Conservation (phyloP, 768 basidiomycete genomes). For the Myochromella boudieri region DNA sequence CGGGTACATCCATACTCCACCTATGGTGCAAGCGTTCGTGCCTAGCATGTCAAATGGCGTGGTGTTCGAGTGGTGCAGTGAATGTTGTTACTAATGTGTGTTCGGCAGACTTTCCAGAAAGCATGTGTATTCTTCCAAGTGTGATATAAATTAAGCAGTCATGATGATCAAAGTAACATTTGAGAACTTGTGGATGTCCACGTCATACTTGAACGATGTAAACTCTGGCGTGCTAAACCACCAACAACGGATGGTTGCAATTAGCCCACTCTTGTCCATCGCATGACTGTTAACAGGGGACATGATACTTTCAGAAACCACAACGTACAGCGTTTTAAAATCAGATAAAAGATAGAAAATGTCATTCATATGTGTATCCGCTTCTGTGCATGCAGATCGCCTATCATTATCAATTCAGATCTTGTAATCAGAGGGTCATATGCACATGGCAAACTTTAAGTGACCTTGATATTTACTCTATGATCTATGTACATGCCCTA, state of each 20-base stretch:
- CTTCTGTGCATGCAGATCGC: too few relatives aligned
- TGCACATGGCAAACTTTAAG: too few relatives aligned
- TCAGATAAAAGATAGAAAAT: not conserved
- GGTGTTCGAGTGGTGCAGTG: not conserved
- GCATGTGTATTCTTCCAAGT: not conserved
- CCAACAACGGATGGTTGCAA: constrained; percentile 5
- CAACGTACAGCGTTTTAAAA: too few relatives aligned
- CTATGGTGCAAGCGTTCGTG: not conserved
- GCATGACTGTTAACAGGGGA: not conserved
- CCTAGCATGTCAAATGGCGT: constrained; percentile 4
- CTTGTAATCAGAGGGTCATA: too few relatives aligned
- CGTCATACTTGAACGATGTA: not conserved
- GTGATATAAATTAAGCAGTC: too few relatives aligned
- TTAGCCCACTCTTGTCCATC: not conserved
- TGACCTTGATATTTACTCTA: too few relatives aligned
- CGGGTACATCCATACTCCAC: not conserved
- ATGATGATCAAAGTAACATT: not conserved
- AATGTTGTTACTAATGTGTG: not conserved
- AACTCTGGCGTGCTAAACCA: not conserved
- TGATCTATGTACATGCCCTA: too few relatives aligned
- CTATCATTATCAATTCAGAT: too few relatives aligned
- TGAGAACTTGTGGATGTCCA: too few relatives aligned
- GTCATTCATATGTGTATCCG: too few relatives aligned
- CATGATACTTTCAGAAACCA: too few relatives aligned
- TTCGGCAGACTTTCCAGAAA: not conserved